Percentiles rank a stretch among this genome's conserved stretches.
Evolutionary conservation across 2,329 filamentous ascomycete species (phyloP).

Genomic region (Hansfordia pulvinata): DNA sequence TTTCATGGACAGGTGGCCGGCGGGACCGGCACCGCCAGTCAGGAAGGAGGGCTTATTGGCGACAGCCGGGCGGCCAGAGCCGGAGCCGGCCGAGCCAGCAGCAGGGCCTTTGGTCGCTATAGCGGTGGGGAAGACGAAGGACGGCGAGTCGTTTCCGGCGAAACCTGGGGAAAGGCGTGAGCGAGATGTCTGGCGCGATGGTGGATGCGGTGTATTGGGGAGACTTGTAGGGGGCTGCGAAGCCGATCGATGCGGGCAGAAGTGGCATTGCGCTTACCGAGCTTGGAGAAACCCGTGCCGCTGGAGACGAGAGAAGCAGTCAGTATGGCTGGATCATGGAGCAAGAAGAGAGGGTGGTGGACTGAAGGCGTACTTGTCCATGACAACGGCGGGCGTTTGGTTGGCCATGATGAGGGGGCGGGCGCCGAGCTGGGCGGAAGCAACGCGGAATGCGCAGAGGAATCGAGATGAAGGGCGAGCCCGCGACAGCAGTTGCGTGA

Average conservation of each 20-base stretch:
- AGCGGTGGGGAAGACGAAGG: conserved; percentile 96
- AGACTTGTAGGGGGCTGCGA: conserved; percentile 1
- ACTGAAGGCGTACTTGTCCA: conserved; percentile 77
- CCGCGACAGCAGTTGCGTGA: too few species aligned
- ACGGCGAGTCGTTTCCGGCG: conserved; percentile 96
- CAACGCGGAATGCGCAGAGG: too few species aligned
- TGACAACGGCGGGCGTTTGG: conserved; percentile 99
- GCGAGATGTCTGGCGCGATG: conserved; percentile 10
- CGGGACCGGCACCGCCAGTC: conserved; percentile 73
- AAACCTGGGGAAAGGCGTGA: conserved; percentile 50
- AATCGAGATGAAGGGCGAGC: too few species aligned
- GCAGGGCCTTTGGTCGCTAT: conserved; percentile 85
- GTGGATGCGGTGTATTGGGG: conserved; percentile 4
- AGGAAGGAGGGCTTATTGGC: conserved; percentile 93
- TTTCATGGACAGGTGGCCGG: conserved; percentile 77
- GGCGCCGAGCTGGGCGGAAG: too few species aligned
- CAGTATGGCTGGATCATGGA: too few species aligned
- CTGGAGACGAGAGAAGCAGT: conserved; percentile 38
- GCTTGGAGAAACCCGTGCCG: conserved; percentile 98
- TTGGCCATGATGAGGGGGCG: conserved; percentile 59
- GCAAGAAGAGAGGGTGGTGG: too few species aligned
- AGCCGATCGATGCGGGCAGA: conserved; percentile 2
- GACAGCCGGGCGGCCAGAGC: conserved; percentile 79
- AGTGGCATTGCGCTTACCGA: conserved; percentile 48
- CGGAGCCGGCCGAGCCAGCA: conserved; percentile 58